phyloP scores from a whole-genome alignment of 1,139 yeast genomes.

The Citeromyces hawaiiensis region DNA sequence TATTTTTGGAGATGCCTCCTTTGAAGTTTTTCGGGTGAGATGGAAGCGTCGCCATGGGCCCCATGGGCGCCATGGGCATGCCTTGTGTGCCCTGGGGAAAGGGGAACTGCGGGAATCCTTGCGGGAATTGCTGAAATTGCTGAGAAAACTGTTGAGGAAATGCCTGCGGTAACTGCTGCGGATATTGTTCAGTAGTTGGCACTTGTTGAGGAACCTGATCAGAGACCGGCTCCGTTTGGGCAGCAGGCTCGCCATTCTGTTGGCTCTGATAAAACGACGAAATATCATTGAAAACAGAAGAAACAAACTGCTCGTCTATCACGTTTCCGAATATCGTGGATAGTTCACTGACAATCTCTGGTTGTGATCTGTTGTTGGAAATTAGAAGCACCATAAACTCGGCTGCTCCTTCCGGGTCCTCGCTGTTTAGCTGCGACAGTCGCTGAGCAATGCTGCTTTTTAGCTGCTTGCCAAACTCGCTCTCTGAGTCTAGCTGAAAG shows the following conservation, averaged over 20 bases:
- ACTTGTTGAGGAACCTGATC: not conserved
- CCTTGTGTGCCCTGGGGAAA: too few relatives aligned
- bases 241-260: too few relatives aligned
- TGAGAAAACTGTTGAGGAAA: too few relatives aligned
- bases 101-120: too few relatives aligned
- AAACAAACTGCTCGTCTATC: slow-evolving; percentile 34
- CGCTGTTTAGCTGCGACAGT: slow-evolving; percentile 21
- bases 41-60: too few relatives aligned
- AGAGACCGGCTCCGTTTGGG: too few relatives aligned
- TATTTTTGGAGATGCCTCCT: not conserved
- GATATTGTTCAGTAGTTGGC: slow-evolving; percentile 5
- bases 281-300: slow-evolving; percentile 36
- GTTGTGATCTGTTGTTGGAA: slow-evolving; percentile 53
- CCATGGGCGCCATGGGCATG: too few relatives aligned
- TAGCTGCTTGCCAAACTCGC: slow-evolving; percentile 14
- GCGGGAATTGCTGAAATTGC: too few relatives aligned
- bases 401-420: slow-evolving; percentile 69
- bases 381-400: slow-evolving; percentile 68
- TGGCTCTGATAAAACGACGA: slow-evolving; percentile 3
- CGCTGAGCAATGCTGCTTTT: slow-evolving; percentile 12
- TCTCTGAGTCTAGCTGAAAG: slow-evolving; percentile 2
- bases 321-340: slow-evolving; percentile 52
- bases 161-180: too few relatives aligned
- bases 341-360: slow-evolving; percentile 54
- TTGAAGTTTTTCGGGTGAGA: too few relatives aligned